Evolutionary conservation across 306 rosid species (phyloP).

Genomic region (Inga oerstediana): DNA sequence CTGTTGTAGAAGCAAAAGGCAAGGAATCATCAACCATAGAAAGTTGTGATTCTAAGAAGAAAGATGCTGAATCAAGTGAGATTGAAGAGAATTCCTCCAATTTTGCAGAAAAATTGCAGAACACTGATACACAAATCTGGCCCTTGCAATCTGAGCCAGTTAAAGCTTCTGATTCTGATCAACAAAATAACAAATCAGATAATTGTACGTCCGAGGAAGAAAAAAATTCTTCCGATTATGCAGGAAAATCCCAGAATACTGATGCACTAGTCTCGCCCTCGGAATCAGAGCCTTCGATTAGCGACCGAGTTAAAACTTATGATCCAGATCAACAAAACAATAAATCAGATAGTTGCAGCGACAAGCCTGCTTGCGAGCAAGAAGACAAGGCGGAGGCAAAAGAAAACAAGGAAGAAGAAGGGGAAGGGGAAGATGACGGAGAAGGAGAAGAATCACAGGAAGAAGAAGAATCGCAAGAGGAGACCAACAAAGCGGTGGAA

Average conservation of each 20-base stretch:
- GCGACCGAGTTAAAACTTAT: not conserved
- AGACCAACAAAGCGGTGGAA: conserved; percentile 59
- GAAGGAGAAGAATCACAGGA: conserved; percentile 37
- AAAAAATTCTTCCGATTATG: not conserved
- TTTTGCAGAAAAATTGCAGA: conserved; percentile 8
- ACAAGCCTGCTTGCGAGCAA: conserved; percentile 7
- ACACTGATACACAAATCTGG: conserved; percentile 3
- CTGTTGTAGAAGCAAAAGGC: conserved; percentile 33
- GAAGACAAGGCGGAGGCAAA: conserved; percentile 43
- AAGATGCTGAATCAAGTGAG: conserved; percentile 6
- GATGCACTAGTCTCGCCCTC: not conserved
- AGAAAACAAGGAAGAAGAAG: conserved; percentile 40
- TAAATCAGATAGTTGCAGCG: conserved; percentile 19
- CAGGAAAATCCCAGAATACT: not conserved
- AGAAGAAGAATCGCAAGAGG: conserved; percentile 43
- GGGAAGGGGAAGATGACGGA: conserved; percentile 37
- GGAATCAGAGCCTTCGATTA: not conserved
- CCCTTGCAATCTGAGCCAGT: conserved; percentile 39
- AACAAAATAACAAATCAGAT: conserved; percentile 7
- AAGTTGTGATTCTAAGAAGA: conserved; percentile 24
- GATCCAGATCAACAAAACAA: conserved; percentile 11
- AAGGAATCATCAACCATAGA: conserved; percentile 19
- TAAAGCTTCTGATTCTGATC: conserved; percentile 8
- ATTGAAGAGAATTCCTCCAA: conserved; percentile 40
- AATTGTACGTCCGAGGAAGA: not conserved